Evolutionary conservation across 768 basidiomycete species (phyloP).

Genomic region (Boletus insuetus): DNA sequence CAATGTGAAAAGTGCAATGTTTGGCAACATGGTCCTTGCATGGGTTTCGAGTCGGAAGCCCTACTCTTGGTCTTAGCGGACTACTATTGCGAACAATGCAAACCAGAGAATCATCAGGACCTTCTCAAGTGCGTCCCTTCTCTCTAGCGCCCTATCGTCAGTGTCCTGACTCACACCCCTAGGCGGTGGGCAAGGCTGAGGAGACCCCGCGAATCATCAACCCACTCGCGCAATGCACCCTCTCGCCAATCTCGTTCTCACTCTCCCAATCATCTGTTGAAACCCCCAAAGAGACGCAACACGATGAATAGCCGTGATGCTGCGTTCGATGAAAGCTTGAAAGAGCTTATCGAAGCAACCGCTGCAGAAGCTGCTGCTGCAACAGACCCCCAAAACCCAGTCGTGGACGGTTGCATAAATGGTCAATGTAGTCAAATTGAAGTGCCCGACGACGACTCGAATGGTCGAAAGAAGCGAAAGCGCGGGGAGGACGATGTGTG

Average conservation of each 20-base stretch:
- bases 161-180: conserved; percentile 15
- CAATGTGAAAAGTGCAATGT: conserved; percentile 96
- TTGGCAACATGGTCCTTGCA: conserved; percentile 97
- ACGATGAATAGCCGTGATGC: conserved; percentile 99
- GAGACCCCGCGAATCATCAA: conserved; percentile 61
- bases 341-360: conserved; percentile 71
- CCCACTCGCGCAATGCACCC: conserved; percentile 56
- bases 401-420: conserved; percentile 37
- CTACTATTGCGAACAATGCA: conserved; percentile 94
- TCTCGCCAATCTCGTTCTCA: conserved; percentile 73
- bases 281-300: conserved; percentile 82
- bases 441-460: conserved; percentile 49
- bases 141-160: conserved; percentile 12
- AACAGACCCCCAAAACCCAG: conserved; percentile 38
- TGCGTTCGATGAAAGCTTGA: conserved; percentile 84
- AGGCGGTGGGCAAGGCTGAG: conserved; percentile 56
- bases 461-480: conserved; percentile 68
- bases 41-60: conserved; percentile 84
- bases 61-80: conserved; percentile 72
- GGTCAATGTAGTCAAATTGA: conserved; percentile 41
- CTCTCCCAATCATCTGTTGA: conserved; percentile 60
- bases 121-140: conserved; percentile 66
- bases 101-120: conserved; percentile 80
- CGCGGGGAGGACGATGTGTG: conserved; percentile 71
- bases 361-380: conserved; percentile 66